Evolutionary conservation across 352 stramenopile genomes (phyloP), one percentile per base, ranked within the genome.

Genomic region (Blastocystis sp.): DNA sequence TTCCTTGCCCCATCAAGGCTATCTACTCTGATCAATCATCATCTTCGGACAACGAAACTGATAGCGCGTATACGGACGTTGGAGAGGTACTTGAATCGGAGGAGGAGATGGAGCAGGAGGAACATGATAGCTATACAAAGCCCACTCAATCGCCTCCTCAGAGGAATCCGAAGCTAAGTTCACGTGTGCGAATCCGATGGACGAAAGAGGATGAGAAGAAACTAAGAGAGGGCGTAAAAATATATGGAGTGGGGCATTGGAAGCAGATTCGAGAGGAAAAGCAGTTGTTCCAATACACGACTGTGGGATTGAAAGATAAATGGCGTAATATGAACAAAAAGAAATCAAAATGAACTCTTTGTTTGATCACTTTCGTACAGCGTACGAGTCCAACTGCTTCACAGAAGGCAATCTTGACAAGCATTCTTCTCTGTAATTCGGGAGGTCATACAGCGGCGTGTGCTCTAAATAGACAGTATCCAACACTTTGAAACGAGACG

Each of bases 341-440:
- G 50, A 20, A 13, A 20, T 23, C 13, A 6, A 41, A 75, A 55
- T n/a, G 1, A 77, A 1, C 9, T 55, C 11, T 47, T 20, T 77
- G 39, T 77, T 77, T 56, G 29, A 34, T 34, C 29, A 34, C 29
- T 34, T 34, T 50, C 70, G 50, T 15, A 37, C 45, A 15, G 70
- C 39, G 55, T 80, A 80, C 5, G 70, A 79, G 39, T 88, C 77
- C 50, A 88, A 39, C 62, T 88, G 66, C n/a, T 20, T 76, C 20
- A 88, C 62, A 20, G 77, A 88, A 20, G 77, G 77, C 55, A 88
- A 34, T 53, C 63, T 23, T 26, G 53, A n/a, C 7, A 88, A 23
- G 39, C 62, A 79, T 3, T 64, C 20, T 50, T 62, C 45, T 26
- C 77, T 23, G 26, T 79, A 88, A 9, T 62, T 41, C 6, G 77